Conservation (phyloP, 495 filamentous ascomycete species). For the Xanthoparmelia taractica region DNA sequence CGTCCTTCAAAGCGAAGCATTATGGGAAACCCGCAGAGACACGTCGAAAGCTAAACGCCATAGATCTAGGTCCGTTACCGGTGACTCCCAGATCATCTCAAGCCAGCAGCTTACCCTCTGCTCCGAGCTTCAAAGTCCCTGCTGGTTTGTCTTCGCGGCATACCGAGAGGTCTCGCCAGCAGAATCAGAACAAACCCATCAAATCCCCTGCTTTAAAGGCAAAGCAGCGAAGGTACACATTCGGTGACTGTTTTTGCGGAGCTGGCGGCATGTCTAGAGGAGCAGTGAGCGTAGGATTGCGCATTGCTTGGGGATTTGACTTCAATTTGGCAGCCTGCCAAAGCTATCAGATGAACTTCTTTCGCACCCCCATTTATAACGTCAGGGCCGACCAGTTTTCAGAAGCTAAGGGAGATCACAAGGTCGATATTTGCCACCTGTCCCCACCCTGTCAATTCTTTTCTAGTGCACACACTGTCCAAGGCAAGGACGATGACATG, state of each 20-base stretch:
- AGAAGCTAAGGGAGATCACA: conserved; percentile 26
- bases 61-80: not conserved
- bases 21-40: no score
- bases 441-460: conserved; percentile 82
- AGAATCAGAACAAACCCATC: not conserved
- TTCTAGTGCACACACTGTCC: conserved; percentile 65
- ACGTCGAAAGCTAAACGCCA: not conserved
- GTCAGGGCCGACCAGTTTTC: conserved; percentile 45
- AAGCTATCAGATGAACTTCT: conserved; percentile 57
- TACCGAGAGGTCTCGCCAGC: not conserved
- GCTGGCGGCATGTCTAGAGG: conserved; percentile 69
- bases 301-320: conserved; percentile 57
- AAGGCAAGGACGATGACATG: conserved; percentile 57
- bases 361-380: conserved; percentile 35
- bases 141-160: not conserved
- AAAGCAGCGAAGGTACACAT: conserved; percentile 42
- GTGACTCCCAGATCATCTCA: not conserved
- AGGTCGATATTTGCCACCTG: conserved; percentile 67
- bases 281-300: conserved; percentile 53
- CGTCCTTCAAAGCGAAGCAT: not conserved
- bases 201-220: not conserved
- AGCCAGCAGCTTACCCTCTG: not conserved
- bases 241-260: conserved; percentile 69
- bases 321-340: conserved; percentile 44
- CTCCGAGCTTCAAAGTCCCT: not conserved